Conservation (phyloP, 1,284 basidiomycete genomes). For the Thecaphora frezii region DNA sequence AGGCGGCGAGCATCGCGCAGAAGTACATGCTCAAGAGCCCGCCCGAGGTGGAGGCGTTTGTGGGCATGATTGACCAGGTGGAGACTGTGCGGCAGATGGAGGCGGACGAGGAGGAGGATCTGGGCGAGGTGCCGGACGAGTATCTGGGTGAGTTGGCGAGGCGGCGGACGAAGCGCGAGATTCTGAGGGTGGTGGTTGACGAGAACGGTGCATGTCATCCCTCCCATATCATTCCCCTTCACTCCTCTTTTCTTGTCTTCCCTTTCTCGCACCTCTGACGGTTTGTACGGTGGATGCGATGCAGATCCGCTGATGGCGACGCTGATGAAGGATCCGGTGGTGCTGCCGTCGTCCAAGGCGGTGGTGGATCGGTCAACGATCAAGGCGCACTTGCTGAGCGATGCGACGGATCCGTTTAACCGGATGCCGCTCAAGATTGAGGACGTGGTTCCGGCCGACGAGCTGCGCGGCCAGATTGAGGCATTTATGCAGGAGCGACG, state of each 20-base stretch:
- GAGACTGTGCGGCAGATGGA: constrained; percentile 80
- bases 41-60: constrained; percentile 74
- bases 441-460: constrained; percentile 54
- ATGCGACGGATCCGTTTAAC: constrained; percentile 68
- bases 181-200: too few species aligned
- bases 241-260: background rate
- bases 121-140: constrained; percentile 92
- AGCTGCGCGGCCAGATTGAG: constrained; percentile 48
- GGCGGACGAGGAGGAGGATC: constrained; percentile 79
- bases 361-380: constrained; percentile 89
- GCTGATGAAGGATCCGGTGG: constrained; percentile 93
- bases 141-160: constrained; percentile 64
- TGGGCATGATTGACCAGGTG: constrained; percentile 75
- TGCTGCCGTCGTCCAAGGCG: constrained; percentile 78
- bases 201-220: too few species aligned
- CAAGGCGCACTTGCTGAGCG: constrained; percentile 89
- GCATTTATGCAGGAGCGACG: constrained; percentile 41
- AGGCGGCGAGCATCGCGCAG: constrained; percentile 73
- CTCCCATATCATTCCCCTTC: too few species aligned
- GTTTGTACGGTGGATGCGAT: background rate
- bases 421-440: constrained; percentile 60
- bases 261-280: background rate
- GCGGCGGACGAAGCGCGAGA: too few species aligned
- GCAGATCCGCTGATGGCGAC: constrained; percentile 89
- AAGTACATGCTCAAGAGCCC: constrained; percentile 75